A percentile compares a stretch with the other conserved stretches of the same genome.
These are phyloP conservation scores for Plasmodium yoelii DNA, from an alignment of 169 alveolate species.

Conservation along the genomic window DNA sequence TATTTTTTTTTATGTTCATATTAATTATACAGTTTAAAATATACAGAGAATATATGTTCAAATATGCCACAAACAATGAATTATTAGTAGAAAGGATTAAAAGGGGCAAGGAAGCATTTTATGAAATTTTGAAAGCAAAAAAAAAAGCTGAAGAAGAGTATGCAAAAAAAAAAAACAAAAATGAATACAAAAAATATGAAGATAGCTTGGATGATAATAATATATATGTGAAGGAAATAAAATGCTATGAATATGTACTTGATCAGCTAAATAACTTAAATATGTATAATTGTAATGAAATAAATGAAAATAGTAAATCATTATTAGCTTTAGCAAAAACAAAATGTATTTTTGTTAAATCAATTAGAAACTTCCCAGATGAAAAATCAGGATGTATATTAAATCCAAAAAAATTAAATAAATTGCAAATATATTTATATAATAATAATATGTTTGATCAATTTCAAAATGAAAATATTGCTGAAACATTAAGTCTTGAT, in stretches of 20 bases:
- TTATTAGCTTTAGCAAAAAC: constrained; percentile 87
- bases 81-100: constrained; percentile 42
- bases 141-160: constrained; percentile 69
- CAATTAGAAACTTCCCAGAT: constrained; percentile 83
- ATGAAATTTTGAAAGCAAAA: constrained; percentile 66
- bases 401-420: constrained; percentile 76
- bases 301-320: constrained; percentile 85
- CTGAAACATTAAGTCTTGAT: constrained; percentile 38
- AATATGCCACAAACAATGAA: constrained; percentile 52
- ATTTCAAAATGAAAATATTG: constrained; percentile 41
- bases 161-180: constrained; percentile 18
- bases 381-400: constrained; percentile 83
- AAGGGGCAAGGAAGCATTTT: constrained; percentile 72
- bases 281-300: constrained; percentile 81
- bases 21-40: constrained; percentile 31
- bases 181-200: not conserved
- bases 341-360: constrained; percentile 84
- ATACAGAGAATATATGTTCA: constrained; percentile 46
- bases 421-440: constrained; percentile 73
- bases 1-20: constrained; percentile 17
- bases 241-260: constrained; percentile 84
- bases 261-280: constrained; percentile 81
- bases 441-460: constrained; percentile 65
- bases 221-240: constrained; percentile 77
- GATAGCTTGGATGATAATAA: constrained; percentile 1